Conservation (phyloP, 2,329 filamentous ascomycete genomes). For the Claviceps sp. region DNA sequence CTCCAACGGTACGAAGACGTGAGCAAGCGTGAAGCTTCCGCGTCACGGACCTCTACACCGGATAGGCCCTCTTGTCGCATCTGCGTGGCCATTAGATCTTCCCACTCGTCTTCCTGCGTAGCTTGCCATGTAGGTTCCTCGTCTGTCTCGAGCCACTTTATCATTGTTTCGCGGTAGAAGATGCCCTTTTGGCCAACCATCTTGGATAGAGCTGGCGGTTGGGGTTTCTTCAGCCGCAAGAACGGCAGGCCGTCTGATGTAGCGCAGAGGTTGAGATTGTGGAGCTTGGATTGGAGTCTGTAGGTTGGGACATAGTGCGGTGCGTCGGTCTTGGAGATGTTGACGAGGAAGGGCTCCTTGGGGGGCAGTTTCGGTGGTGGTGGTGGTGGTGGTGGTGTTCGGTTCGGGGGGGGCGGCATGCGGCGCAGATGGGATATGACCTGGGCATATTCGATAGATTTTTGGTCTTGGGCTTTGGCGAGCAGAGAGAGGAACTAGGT, state of each 20-base stretch:
- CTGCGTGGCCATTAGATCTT: conserved; percentile 21
- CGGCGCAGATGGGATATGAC: conserved; percentile 28
- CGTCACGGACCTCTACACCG: background rate
- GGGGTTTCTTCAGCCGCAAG: conserved; percentile 52
- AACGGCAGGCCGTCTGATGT: conserved; percentile 47
- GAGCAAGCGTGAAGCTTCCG: conserved; percentile 2
- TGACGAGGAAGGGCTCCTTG: conserved; percentile 20
- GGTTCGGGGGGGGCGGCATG: conserved; percentile 11
- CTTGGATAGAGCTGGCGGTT: conserved; percentile 44
- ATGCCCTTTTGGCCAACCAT: conserved; percentile 40
- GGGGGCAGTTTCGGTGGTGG: conserved; percentile 6
- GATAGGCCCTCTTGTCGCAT: conserved; percentile 5
- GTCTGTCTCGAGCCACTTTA: conserved; percentile 23
- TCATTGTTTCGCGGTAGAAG: conserved; percentile 28
- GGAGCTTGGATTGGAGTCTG: conserved; percentile 23
- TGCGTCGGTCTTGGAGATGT: conserved; percentile 19
- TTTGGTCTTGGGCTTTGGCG: conserved; percentile 22
- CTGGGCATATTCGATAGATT: conserved; percentile 26
- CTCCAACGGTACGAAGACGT: conserved; percentile 16
- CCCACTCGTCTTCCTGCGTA: conserved; percentile 36
- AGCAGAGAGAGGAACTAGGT: conserved; percentile 27
- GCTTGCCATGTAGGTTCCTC: conserved; percentile 22
- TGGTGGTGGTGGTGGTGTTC: conserved; percentile 6
- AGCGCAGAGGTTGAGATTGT: conserved; percentile 42
- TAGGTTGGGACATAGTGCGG: conserved; percentile 34